Base-by-base conservation (phyloP, 2,329 filamentous ascomycete genomes). In the Cucurbitaria berberidis region DNA sequence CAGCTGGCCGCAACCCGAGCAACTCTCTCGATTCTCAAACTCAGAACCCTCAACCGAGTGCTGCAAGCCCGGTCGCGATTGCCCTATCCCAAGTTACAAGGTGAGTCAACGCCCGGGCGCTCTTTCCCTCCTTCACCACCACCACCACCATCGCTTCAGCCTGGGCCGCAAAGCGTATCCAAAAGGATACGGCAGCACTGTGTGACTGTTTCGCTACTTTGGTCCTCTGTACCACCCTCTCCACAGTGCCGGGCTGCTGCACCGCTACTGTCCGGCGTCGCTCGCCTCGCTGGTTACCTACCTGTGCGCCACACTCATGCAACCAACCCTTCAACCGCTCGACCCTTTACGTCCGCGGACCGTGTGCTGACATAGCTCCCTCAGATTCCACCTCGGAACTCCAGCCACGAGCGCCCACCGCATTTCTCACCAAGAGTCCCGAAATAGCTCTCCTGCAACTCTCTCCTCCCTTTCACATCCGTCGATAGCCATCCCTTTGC, bases 281-380 rank as follows among this genome's bases (percentile, higher is more conserved):
- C 67, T 65, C 65, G 68, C 68, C 62, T 70, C 49, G 59, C 58
- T 53, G 57, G 60, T 59, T 64, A 60, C 62, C 62, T 59, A 51
- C 46, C 58, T 73, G 69, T 71, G 67, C 70, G 71, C 71, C 70
- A 73, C 71, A 67, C 59, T 55, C 61, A 66, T 73, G 70, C 68
- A 71, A 66, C 62, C 66, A 62, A 56, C 66, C 66, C 63, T 51
- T 48, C 51, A 57, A 60, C 57, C 39, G 59, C 64, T 53, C 63
- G 65, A 67, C 64, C 62, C 52, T 67, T 61, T 52, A 53, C 46
- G 49, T 51, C 46, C 62, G 46, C 53, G 62, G 53, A 49, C 59
- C 49, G 47, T 63, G 61, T 58, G 64, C 72, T 74, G 62, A 74
- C 68, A 67, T 57, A 55, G 59, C 46, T 29, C 48, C 55, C 47